Conservation (phyloP, 192 early-diverging fungal species). For the Backusella liffmaniae region DNA sequence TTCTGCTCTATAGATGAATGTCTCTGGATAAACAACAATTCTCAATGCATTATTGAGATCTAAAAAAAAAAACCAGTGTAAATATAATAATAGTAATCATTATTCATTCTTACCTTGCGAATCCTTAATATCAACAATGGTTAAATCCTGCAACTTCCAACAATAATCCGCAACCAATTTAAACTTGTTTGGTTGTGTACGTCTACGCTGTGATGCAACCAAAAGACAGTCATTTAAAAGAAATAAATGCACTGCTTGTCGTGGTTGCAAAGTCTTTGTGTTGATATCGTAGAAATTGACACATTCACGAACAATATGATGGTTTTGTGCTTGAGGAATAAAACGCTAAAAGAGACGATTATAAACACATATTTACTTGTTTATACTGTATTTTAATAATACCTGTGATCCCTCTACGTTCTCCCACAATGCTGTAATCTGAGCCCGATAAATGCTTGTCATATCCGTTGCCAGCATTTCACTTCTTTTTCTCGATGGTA, state of each 20-base stretch:
- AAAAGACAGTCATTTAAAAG: slow-evolving; percentile 86
- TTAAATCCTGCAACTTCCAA: slow-evolving; percentile 75
- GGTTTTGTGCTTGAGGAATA: slow-evolving; percentile 65
- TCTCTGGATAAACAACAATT: slow-evolving; percentile 81
- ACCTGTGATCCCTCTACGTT: slow-evolving; percentile 62
- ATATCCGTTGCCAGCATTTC: slow-evolving; percentile 43
- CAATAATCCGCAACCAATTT: slow-evolving; percentile 81
- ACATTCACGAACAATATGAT: slow-evolving; percentile 72
- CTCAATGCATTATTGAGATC: slow-evolving; percentile 81
- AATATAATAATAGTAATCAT: not conserved
- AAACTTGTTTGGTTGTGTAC: slow-evolving; percentile 50
- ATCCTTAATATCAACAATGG: slow-evolving; percentile 84
- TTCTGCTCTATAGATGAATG: slow-evolving; percentile 70
- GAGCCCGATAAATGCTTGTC: slow-evolving; percentile 53
- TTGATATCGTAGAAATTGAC: slow-evolving; percentile 79
- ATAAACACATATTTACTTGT: not conserved
- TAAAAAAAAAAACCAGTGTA: slow-evolving; percentile 11
- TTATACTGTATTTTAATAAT: slow-evolving; percentile 15
- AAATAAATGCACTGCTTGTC: slow-evolving; percentile 77
- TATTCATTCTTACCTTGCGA: slow-evolving; percentile 46
- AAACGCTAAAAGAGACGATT: slow-evolving; percentile 47
- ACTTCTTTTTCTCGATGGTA: slow-evolving; percentile 24
- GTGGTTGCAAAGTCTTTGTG: slow-evolving; percentile 66
- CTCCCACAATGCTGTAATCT: slow-evolving; percentile 57
- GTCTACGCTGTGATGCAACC: slow-evolving; percentile 76